These are phyloP conservation scores for Gracilaria caudata DNA, from an alignment of 23 red algal genomes.

Conservation along the genomic window DNA sequence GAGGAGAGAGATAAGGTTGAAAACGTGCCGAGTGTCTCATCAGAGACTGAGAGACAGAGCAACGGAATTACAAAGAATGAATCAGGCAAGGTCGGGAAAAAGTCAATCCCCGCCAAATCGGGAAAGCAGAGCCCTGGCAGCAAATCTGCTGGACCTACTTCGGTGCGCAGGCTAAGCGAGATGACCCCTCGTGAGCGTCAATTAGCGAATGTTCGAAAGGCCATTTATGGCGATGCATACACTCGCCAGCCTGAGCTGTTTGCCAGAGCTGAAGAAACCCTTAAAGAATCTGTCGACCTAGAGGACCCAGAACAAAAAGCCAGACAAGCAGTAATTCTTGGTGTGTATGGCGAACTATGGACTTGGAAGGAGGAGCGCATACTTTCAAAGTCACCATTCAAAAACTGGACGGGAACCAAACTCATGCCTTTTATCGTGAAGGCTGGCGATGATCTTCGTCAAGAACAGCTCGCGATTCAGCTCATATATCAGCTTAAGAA, in stretches of 20 bases:
- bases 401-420: conserved; percentile 54
- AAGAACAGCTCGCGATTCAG: conserved; percentile 96
- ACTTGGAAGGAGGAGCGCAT: conserved; percentile 74
- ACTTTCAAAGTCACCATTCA: conserved; percentile 82
- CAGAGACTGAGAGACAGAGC: background rate
- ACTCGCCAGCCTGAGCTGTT: conserved; percentile 56
- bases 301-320: conserved; percentile 54
- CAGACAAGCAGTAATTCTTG: conserved; percentile 77
- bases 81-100: background rate
- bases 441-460: conserved; percentile 93
- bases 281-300: background rate
- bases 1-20: background rate
- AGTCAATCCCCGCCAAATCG: background rate
- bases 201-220: conserved; percentile 62
- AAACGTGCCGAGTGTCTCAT: background rate
- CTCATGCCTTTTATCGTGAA: conserved; percentile 97
- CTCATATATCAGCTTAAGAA: conserved; percentile 89
- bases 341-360: conserved; percentile 90
- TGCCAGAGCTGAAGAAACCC: conserved; percentile 19
- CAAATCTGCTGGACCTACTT: background rate
- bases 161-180: conserved; percentile 51
- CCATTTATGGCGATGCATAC: conserved; percentile 68
- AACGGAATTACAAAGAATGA: background rate
- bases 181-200: conserved; percentile 78
- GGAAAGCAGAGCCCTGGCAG: background rate